A percentile compares a stretch with the other conserved stretches of the same genome.
These are phyloP conservation scores for Lachnellula occidentalis DNA, from an alignment of 2,329 filamentous ascomycete species.

Conservation along the genomic window DNA sequence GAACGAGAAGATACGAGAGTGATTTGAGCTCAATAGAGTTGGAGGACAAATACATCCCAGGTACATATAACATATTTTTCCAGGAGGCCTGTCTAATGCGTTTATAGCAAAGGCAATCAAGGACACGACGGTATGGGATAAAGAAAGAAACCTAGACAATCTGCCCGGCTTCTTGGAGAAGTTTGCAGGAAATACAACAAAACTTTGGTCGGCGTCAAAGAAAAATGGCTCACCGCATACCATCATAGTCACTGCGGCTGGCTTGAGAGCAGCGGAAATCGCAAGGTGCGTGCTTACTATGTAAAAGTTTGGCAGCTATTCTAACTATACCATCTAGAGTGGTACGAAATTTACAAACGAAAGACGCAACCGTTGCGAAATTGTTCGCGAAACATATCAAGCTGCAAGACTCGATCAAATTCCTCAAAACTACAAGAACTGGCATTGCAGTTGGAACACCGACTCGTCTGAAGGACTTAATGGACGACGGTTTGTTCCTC, in stretches of 20 bases:
- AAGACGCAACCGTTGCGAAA: conserved; percentile 76
- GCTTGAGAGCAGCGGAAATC: conserved; percentile 79
- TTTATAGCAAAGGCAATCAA: conserved; percentile 62
- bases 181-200: conserved; percentile 51
- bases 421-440: conserved; percentile 64
- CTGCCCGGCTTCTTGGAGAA: conserved; percentile 73
- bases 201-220: conserved; percentile 57
- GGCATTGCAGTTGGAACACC: conserved; percentile 91
- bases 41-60: conserved; percentile 73
- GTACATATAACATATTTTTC: conserved; percentile 40
- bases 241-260: conserved; percentile 79
- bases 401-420: conserved; percentile 75
- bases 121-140: conserved; percentile 72
- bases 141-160: conserved; percentile 62
- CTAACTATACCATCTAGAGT: conserved; percentile 43
- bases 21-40: conserved; percentile 81
- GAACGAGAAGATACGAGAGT: conserved; percentile 69
- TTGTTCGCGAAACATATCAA: conserved; percentile 99
- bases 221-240: conserved; percentile 75
- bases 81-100: not conserved
- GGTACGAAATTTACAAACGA: conserved; percentile 72
- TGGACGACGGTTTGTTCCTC: conserved; percentile 64
- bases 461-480: conserved; percentile 70
- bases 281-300: conserved; percentile 50
- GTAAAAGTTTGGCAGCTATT: not conserved